These are phyloP conservation scores for Rhynchospora tenuis DNA, from an alignment of 176 grass and related monocot genomes.

Conservation along the genomic window DNA sequence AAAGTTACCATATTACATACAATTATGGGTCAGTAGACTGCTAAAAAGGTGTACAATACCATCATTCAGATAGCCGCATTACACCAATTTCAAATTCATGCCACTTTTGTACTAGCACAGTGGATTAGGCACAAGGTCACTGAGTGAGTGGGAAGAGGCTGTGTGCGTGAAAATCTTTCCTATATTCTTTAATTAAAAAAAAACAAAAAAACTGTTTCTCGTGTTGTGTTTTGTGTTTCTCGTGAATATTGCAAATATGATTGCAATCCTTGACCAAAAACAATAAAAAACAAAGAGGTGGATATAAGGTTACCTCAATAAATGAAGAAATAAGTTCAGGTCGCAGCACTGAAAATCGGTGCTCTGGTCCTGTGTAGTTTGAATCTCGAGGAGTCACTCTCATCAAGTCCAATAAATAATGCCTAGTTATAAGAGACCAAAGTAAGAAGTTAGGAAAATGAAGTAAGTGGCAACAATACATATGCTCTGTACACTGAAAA, in stretches of 20 bases:
- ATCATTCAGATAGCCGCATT: neutral
- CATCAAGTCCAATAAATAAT: constrained; percentile 99
- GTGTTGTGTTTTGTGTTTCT: neutral
- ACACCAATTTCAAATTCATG: neutral
- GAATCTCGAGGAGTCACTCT: constrained; percentile 98
- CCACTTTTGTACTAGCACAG: too few species aligned
- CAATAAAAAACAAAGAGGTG: neutral
- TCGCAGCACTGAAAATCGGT: constrained; percentile 90
- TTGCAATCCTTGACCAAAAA: neutral
- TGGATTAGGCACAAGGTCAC: too few species aligned
- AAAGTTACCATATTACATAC: neutral
- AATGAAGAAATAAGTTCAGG: constrained; percentile 86
- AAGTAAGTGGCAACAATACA: neutral
- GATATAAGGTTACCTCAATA: constrained; percentile 54
- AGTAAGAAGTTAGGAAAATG: neutral
- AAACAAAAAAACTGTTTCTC: neutral
- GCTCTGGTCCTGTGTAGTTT: constrained; percentile 81
- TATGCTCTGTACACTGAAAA: neutral
- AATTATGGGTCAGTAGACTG: neutral
- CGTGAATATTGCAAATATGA: too few species aligned
- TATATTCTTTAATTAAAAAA: too few species aligned
- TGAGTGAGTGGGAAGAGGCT: too few species aligned
- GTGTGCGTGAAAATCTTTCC: too few species aligned
- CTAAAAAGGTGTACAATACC: constrained; percentile 1
- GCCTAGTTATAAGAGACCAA: constrained; percentile 35